These are phyloP conservation scores for Priceomyces melissophilus DNA, from an alignment of 805 yeast genomes.

Conservation along the genomic window DNA sequence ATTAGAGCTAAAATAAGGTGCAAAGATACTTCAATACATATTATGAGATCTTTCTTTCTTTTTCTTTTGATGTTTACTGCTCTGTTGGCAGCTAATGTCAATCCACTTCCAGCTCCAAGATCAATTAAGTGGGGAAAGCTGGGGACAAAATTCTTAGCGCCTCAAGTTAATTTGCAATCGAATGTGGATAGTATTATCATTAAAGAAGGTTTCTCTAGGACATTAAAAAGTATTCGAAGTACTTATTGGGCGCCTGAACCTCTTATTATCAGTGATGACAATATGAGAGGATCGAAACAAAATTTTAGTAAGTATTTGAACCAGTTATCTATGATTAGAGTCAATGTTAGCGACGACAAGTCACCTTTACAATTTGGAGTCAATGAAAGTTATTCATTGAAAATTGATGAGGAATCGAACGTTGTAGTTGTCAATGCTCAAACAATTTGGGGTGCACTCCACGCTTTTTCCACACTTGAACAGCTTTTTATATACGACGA, in stretches of 20 bases:
- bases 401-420: slow-evolving; percentile 7
- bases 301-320: not conserved
- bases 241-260: slow-evolving; percentile 36
- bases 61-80: not conserved
- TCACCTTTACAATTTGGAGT: slow-evolving; percentile 29
- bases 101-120: slow-evolving; percentile 24
- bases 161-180: slow-evolving; percentile 4
- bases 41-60: not conserved
- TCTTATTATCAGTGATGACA: slow-evolving; percentile 7
- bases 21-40: no score
- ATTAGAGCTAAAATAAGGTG: no score
- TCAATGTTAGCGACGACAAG: slow-evolving; percentile 6
- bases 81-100: slow-evolving; percentile 11
- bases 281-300: not conserved
- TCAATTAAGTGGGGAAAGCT: slow-evolving; percentile 17
- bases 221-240: slow-evolving; percentile 7
- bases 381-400: slow-evolving; percentile 32
- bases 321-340: not conserved
- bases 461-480: slow-evolving; percentile 38
- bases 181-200: slow-evolving; percentile 12
- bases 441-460: slow-evolving; percentile 42
- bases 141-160: slow-evolving; percentile 7
- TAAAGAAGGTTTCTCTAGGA: slow-evolving; percentile 21
- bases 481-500: slow-evolving; percentile 33
- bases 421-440: slow-evolving; percentile 22